phyloP scores from a whole-genome alignment of 108 stramenopile genomes.

The Hondaea fermentalgiana region DNA sequence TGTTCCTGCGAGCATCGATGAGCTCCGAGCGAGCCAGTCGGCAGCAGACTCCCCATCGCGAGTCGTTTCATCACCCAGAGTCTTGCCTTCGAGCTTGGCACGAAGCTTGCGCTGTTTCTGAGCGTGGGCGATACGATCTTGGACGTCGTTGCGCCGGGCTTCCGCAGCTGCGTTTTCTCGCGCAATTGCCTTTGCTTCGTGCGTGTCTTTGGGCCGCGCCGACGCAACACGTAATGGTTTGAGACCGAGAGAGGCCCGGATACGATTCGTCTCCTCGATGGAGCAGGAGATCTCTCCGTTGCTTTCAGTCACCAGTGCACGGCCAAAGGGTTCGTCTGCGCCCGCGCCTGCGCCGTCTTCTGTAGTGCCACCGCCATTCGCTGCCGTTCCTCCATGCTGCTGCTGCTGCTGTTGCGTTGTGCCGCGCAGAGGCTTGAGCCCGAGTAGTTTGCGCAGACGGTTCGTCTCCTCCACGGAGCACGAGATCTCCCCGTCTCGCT shows the following conservation, averaged over 20 bases:
- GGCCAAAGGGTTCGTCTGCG: not conserved
- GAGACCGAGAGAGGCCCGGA: constrained; percentile 64
- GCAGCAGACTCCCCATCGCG: not conserved
- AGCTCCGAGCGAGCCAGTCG: not conserved
- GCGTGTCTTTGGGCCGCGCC: too few relatives aligned
- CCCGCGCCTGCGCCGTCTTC: too few relatives aligned
- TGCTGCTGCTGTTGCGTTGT: too few relatives aligned
- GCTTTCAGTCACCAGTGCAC: not conserved
- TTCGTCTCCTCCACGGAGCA: constrained; percentile 14
- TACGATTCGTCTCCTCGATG: constrained; percentile 69
- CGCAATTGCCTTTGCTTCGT: not conserved
- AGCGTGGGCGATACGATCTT: not conserved
- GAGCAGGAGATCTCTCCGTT: constrained; percentile 33
- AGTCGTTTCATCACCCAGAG: not conserved
- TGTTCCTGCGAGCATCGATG: not conserved
- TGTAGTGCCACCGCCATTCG: too few relatives aligned
- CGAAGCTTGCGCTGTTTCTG: constrained; percentile 1
- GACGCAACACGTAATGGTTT: constrained; percentile 36
- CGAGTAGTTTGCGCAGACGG: not conserved
- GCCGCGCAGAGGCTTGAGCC: not conserved
- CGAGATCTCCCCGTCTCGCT: not conserved
- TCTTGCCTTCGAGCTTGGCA: not conserved
- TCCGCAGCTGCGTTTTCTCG: not conserved
- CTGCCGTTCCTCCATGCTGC: too few relatives aligned
- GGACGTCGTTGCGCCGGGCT: not conserved